Percentiles rank a stretch among this genome's conserved stretches.
Conservation (phyloP, 139 green algal species). For the Ettlia oleoabundans region DNA sequence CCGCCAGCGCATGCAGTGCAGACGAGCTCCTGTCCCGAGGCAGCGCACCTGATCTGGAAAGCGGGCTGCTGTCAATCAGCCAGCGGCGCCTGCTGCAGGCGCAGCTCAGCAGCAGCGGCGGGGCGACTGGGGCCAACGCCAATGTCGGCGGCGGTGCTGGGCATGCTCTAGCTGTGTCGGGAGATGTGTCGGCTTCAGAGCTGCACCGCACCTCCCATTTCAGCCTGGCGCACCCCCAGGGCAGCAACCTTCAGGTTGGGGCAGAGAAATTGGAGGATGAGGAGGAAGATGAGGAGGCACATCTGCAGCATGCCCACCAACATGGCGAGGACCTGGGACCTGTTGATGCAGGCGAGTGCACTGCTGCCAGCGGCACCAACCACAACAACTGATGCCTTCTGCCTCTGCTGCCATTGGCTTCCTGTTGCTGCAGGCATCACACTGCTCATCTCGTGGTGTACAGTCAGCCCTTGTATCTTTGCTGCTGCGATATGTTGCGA, state of each 20-base stretch:
- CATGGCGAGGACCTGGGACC: background rate
- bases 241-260: background rate
- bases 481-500: too few relatives aligned
- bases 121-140: background rate
- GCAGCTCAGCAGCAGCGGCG: constrained; percentile 6
- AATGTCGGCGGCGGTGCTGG: too few relatives aligned
- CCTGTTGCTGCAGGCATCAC: too few relatives aligned
- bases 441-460: too few relatives aligned
- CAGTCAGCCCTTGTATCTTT: too few relatives aligned
- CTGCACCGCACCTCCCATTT: background rate
- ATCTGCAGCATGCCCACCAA: background rate
- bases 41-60: background rate
- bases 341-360: background rate
- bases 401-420: too few relatives aligned
- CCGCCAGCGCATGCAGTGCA: background rate
- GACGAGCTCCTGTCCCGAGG: constrained; percentile 6
- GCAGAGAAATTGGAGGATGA: constrained; percentile 3
- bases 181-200: too few relatives aligned
- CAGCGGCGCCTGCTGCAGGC: background rate
- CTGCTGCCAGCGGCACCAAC: background rate
- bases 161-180: too few relatives aligned
- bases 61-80: background rate
- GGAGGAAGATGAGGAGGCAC: background rate
- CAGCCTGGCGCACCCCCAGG: background rate
- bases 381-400: too few relatives aligned